A percentile compares a stretch with the other conserved stretches of the same genome.
These are phyloP conservation scores for Aspergillus persii DNA, from an alignment of 2,329 filamentous ascomycete genomes.

Conservation along the genomic window DNA sequence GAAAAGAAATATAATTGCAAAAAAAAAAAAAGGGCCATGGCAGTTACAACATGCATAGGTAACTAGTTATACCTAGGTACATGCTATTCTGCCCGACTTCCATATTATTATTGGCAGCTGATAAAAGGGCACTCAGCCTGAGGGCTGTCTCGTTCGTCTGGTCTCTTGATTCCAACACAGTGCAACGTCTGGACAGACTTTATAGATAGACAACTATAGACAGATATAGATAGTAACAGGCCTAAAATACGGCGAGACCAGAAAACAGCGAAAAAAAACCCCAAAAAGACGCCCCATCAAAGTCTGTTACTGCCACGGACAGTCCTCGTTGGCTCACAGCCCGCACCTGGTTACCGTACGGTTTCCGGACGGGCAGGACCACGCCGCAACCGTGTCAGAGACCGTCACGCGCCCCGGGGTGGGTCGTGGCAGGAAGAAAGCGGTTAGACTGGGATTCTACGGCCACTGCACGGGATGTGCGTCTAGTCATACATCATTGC, in stretches of 20 bases:
- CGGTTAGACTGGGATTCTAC: conserved; percentile 20
- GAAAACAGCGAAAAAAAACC: background rate
- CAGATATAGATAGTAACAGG: background rate
- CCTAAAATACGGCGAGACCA: background rate
- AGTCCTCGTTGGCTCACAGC: conserved; percentile 20
- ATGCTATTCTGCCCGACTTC: background rate
- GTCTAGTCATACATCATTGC: conserved; percentile 34
- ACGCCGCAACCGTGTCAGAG: conserved; percentile 21
- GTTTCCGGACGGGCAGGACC: conserved; percentile 4
- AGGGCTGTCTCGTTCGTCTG: no score
- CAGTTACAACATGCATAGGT: conserved; percentile 3
- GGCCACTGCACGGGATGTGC: conserved; percentile 15
- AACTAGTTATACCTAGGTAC: no score
- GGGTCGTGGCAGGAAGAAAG: conserved; percentile 34
- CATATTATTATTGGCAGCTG: background rate
- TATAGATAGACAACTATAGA: no score
- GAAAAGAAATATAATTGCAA: background rate
- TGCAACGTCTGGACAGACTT: no score
- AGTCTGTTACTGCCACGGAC: conserved; percentile 19
- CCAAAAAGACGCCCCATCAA: background rate
- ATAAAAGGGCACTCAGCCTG: no score
- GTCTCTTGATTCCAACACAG: no score
- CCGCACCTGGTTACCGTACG: conserved; percentile 16
- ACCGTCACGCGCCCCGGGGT: conserved; percentile 34
- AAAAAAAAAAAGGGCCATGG: background rate